Evolutionary conservation across 441 rosid species (phyloP).

Genomic region (Pelargonium hybrid): DNA sequence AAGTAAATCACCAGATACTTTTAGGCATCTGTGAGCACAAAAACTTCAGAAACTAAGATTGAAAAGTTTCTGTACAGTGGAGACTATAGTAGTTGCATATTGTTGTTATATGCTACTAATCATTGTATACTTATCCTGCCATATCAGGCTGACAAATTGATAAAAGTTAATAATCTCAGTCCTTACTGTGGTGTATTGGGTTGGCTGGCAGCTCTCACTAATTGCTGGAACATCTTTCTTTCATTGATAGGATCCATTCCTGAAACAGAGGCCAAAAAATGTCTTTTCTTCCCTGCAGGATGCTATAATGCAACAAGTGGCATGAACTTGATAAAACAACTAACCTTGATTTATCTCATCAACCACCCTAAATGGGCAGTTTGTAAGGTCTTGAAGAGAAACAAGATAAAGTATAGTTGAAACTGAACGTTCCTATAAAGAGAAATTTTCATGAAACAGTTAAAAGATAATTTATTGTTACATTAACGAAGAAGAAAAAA

Average conservation of each 20-base stretch:
- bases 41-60: too few relatives aligned
- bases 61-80: neutral
- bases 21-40: too few relatives aligned
- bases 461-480: constrained; percentile 5
- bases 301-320: neutral
- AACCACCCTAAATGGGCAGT: constrained; percentile 92
- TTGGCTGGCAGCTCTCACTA: constrained; percentile 94
- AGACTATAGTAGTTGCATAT: neutral
- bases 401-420: constrained; percentile 93
- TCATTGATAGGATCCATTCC: constrained; percentile 98
- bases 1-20: too few relatives aligned
- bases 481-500: constrained; percentile 1
- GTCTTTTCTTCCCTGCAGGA: neutral
- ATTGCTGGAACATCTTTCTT: constrained; percentile 95
- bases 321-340: neutral
- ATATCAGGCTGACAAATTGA: neutral
- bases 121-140: neutral
- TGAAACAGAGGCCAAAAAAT: constrained; percentile 20
- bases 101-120: neutral
- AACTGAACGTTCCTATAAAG: constrained; percentile 65
- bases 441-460: constrained; percentile 1
- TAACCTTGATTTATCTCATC: constrained; percentile 98
- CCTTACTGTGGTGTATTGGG: constrained; percentile 92
- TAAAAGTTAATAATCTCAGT: neutral
- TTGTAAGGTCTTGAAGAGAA: constrained; percentile 93